phyloP scores from a whole-genome alignment of 352 stramenopile species.

The Blastocystis sp. region DNA sequence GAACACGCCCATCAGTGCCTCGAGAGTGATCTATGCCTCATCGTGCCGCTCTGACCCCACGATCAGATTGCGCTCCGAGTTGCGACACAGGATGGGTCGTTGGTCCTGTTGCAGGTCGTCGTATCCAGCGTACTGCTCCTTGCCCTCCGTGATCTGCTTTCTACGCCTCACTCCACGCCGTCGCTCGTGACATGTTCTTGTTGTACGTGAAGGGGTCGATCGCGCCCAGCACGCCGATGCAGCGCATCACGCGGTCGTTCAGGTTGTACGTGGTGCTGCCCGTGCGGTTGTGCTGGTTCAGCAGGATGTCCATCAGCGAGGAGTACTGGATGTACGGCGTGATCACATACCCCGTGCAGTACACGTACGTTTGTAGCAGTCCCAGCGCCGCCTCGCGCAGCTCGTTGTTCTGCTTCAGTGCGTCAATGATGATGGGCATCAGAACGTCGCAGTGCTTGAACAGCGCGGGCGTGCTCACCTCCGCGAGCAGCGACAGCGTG shows the following conservation, averaged over 20 bases:
- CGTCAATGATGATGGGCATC: constrained; percentile 75
- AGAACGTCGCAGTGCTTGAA: constrained; percentile 72
- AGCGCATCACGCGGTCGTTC: constrained; percentile 73
- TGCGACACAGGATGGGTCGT: constrained; percentile 25
- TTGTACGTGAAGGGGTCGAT: constrained; percentile 76
- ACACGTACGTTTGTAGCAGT: constrained; percentile 65
- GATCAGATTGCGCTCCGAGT: constrained; percentile 75
- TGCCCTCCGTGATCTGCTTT: constrained; percentile 53
- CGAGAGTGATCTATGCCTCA: constrained; percentile 94
- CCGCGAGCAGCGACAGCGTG: constrained; percentile 59
- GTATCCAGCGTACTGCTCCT: constrained; percentile 79
- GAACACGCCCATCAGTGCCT: constrained; percentile 93
- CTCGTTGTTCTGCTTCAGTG: constrained; percentile 74
- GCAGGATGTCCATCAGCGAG: constrained; percentile 72
- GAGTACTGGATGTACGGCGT: constrained; percentile 75
- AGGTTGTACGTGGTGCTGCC: constrained; percentile 68
- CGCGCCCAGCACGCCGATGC: constrained; percentile 74
- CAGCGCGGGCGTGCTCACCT: constrained; percentile 66
- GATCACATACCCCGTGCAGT: constrained; percentile 75
- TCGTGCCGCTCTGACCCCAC: constrained; percentile 83
- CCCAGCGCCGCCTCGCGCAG: constrained; percentile 62
- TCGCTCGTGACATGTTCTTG: constrained; percentile 52
- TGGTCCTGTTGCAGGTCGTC: constrained; percentile 67
- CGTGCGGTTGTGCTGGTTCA: constrained; percentile 71
- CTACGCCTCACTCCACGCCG: not conserved